These are phyloP conservation scores for Centaurea solstitialis DNA, from an alignment of 129 eudicot species.

Conservation along the genomic window DNA sequence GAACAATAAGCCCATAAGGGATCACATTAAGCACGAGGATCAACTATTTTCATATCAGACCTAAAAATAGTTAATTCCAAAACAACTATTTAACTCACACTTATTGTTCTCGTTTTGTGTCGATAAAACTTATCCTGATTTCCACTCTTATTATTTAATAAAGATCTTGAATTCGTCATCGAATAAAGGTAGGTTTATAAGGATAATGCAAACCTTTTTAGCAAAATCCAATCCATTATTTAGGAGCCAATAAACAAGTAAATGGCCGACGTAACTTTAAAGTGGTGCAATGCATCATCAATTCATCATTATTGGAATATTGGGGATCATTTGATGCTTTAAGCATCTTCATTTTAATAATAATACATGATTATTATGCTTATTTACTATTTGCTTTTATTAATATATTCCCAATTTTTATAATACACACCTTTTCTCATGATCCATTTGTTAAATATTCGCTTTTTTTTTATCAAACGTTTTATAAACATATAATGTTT, in stretches of 20 bases:
- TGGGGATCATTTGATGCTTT: not conserved
- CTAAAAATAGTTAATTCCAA: not conserved
- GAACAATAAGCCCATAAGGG: too few species aligned
- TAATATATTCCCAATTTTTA: not conserved
- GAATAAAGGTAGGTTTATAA: not conserved
- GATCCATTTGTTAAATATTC: not conserved
- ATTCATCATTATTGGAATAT: not conserved
- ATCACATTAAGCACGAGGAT: not conserved
- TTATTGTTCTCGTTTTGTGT: not conserved
- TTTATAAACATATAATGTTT: not conserved
- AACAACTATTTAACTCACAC: not conserved
- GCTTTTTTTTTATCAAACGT: not conserved
- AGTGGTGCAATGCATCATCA: not conserved
- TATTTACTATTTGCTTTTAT: not conserved
- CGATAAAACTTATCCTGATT: not conserved
- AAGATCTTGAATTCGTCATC: not conserved
- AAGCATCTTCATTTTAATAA: not conserved
- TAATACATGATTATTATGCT: not conserved
- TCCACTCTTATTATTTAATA: too few species aligned
- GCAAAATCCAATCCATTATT: not conserved
- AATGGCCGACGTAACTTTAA: not conserved
- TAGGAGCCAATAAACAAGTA: not conserved
- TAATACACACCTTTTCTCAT: conserved; percentile 9
- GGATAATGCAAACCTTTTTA: not conserved
- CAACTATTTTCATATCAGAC: not conserved